A percentile compares a stretch with the other conserved stretches of the same genome.
phyloP scores from a whole-genome alignment of 2,329 filamentous ascomycete genomes.

The Penicillium sp. region DNA sequence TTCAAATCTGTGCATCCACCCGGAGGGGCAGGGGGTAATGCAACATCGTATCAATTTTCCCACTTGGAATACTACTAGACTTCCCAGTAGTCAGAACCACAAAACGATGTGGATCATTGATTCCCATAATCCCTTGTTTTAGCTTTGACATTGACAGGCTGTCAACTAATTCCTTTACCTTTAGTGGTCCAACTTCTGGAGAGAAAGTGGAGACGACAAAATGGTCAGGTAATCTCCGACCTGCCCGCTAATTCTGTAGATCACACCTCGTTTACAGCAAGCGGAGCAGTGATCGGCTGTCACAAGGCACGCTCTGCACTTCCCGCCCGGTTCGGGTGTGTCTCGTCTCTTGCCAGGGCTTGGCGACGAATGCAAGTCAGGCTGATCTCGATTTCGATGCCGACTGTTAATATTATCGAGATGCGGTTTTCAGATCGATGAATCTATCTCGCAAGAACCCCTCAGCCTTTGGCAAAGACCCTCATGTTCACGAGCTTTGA shows the following conservation, averaged over 20 bases:
- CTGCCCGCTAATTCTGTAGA: conserved; percentile 4
- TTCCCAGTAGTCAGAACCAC: not conserved
- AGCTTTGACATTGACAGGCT: not conserved
- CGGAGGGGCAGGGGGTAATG: not conserved
- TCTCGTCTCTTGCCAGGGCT: not conserved
- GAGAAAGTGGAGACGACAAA: conserved; percentile 3
- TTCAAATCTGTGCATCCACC: not conserved
- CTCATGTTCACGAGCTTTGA: not conserved
- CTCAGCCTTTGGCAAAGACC: not conserved
- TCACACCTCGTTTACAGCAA: conserved; percentile 2
- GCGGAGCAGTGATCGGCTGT: conserved; percentile 4
- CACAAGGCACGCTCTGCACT: not conserved
- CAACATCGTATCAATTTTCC: not conserved
- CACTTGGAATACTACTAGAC: not conserved
- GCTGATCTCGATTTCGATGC: conserved; percentile 9
- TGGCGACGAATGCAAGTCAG: not conserved
- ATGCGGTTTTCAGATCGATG: conserved; percentile 3
- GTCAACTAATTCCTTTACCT: not conserved
- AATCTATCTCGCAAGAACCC: not conserved
- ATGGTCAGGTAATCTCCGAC: conserved; percentile 18
- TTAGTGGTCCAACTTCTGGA: not conserved
- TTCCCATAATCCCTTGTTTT: not conserved
- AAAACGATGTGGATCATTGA: not conserved
- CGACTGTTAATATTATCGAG: not conserved
- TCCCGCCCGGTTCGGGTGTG: not conserved